Base-by-base conservation (phyloP, 768 basidiomycete genomes). In the Suillus brevipes region DNA sequence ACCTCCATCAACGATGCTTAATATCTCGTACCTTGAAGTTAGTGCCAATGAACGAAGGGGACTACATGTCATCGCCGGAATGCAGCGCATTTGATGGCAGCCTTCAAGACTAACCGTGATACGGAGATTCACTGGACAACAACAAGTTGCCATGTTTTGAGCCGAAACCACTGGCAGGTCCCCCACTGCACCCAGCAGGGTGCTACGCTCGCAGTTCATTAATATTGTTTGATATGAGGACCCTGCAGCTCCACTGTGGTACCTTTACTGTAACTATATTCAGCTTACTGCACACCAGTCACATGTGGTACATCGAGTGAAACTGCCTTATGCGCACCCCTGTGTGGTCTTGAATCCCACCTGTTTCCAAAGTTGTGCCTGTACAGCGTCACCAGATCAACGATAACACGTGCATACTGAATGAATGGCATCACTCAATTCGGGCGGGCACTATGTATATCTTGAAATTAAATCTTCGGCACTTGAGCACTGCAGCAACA, bases 21-120 rank as follows among this genome's bases (percentile, higher is more conserved):
- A 36, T 75, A 95, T 95, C 95, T 53, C 94, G 87, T 79, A 95
- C 96, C 89, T 93, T 94, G 84, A 95, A 95, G 85, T 94, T 92
- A 71, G 96, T 10, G 6, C 14, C 20, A n/a, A 23, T 16, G 50
- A 52, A 23, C 28, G 23, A 42, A 34, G 34, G 10, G 38, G 13
- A 23, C 55, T 18, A 23, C 53, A 94, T 90, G 79, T 97, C 95
- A 82, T 96, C 95, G 77, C 94, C 95, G 87, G 97, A 97, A 68
- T 92, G 89, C 67, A 92, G 83, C 56, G 92, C 81, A 37, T 23
- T 25, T 23, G 13, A 50, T 50, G 6, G 16, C 23, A 49, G n/a
- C 12, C 49, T 14, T 50, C 49, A 25, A 28, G 13, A 50, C 49
- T 14, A 25, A 25, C 23, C 10, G 12, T 20, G 43, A 20, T 43